phyloP scores from a whole-genome alignment of 345 rosid genomes.

The Rhodomyrtus tomentosa region DNA sequence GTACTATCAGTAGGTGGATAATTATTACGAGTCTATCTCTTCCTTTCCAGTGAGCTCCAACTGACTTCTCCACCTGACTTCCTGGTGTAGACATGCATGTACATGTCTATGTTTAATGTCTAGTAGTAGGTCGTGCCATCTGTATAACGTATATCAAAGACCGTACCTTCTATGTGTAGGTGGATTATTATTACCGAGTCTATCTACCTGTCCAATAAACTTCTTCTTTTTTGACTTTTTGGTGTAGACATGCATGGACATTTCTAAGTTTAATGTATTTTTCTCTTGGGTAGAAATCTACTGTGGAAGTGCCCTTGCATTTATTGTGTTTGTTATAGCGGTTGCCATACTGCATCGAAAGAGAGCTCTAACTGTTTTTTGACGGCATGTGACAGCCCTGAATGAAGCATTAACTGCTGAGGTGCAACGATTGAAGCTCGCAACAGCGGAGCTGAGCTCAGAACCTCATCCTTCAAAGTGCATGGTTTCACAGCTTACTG shows the following conservation, averaged over 20 bases:
- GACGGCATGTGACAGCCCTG: slow-evolving; percentile 30
- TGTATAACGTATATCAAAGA: background rate
- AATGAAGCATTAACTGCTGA: slow-evolving; percentile 51
- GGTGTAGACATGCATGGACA: background rate
- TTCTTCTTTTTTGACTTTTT: background rate
- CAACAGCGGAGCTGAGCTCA: slow-evolving; percentile 26
- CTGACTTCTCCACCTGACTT: background rate
- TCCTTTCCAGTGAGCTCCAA: too few species aligned
- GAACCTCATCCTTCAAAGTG: slow-evolving; percentile 36
- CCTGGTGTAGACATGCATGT: background rate
- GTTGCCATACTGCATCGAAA: background rate
- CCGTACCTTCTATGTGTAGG: background rate
- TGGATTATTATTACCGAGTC: background rate
- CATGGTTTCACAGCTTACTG: slow-evolving; percentile 25
- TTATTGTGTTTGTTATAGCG: background rate
- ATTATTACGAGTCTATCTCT: too few species aligned
- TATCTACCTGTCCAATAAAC: background rate
- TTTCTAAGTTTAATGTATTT: background rate
- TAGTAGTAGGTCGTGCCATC: background rate
- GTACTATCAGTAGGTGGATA: too few species aligned
- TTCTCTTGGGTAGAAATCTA: background rate
- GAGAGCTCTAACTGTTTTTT: background rate
- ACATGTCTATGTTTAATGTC: background rate
- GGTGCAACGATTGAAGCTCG: slow-evolving; percentile 44
- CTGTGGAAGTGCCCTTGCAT: background rate